phyloP scores from a whole-genome alignment of 2,329 filamentous ascomycete genomes.

The Hypoxylon sp. region DNA sequence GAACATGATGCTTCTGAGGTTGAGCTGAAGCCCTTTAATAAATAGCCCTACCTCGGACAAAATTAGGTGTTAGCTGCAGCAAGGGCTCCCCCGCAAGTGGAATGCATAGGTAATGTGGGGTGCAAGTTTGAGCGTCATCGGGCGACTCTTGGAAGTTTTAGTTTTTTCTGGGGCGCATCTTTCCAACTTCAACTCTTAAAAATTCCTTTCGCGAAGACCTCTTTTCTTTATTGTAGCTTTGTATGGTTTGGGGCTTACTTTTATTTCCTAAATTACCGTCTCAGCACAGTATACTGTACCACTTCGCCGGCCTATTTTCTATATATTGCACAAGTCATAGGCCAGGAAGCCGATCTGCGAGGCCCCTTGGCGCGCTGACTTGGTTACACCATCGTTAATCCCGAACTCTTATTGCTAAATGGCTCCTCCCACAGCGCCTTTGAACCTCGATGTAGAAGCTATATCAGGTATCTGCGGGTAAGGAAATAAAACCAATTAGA shows the following conservation, averaged over 20 bases:
- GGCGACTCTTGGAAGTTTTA: slow-evolving; percentile 5
- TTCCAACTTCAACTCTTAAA: slow-evolving; percentile 29
- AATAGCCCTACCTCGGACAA: not conserved
- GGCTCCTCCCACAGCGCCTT: slow-evolving; percentile 68
- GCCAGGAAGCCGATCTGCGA: slow-evolving; percentile 1
- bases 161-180: slow-evolving; percentile 31
- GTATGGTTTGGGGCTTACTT: not conserved
- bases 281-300: not conserved
- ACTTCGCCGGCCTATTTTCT: not conserved
- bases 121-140: slow-evolving; percentile 42
- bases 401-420: slow-evolving; percentile 54
- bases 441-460: slow-evolving; percentile 87
- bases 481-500: slow-evolving; percentile 49
- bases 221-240: slow-evolving; percentile 4
- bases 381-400: slow-evolving; percentile 11
- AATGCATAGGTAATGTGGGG: slow-evolving; percentile 43
- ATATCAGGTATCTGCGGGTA: slow-evolving; percentile 93
- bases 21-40: not conserved
- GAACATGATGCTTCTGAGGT: too few relatives aligned
- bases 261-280: not conserved
- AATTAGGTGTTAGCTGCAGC: slow-evolving; percentile 26
- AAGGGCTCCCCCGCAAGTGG: slow-evolving; percentile 44
- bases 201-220: slow-evolving; percentile 23
- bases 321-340: not conserved
- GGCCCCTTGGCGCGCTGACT: slow-evolving; percentile 19